Evolutionary conservation across 2,329 filamentous ascomycete species (phyloP).

Genomic region (Ophiostoma australiae): DNA sequence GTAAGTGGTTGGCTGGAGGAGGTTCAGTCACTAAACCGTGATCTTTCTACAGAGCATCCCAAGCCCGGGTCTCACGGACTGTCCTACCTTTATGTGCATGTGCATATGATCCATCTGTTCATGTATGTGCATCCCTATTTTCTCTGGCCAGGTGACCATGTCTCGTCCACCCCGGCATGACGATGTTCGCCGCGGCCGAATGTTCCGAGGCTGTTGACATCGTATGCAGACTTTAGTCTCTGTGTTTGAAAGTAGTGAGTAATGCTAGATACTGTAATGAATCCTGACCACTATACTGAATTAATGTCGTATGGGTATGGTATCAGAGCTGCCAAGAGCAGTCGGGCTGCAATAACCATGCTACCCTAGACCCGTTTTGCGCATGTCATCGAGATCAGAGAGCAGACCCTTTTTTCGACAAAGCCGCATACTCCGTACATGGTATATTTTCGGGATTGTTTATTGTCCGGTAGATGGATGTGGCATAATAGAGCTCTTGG

Average conservation of each 20-base stretch:
- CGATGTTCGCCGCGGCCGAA: conserved; percentile 8
- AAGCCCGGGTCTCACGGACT: background rate
- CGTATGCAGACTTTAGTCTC: background rate
- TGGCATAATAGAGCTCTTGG: too few species aligned
- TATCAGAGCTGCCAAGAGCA: background rate
- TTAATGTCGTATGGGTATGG: background rate
- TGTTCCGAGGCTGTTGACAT: background rate
- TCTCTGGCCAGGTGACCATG: background rate
- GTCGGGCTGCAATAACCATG: conserved; percentile 9
- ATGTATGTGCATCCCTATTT: background rate
- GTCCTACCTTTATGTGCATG: background rate
- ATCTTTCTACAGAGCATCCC: too few species aligned
- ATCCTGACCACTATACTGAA: background rate
- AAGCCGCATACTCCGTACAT: background rate
- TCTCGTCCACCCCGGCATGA: background rate
- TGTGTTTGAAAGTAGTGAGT: background rate
- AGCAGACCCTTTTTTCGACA: background rate
- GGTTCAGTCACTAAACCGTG: too few species aligned
- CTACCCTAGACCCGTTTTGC: background rate
- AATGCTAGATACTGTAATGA: too few species aligned
- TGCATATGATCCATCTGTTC: background rate
- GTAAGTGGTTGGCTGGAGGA: conserved; percentile 9
- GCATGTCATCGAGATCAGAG: conserved; percentile 1
- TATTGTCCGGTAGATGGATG: background rate
- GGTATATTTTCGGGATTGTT: background rate